phyloP scores from a whole-genome alignment of 345 rosid species.

The Raphanus raphanistrum region DNA sequence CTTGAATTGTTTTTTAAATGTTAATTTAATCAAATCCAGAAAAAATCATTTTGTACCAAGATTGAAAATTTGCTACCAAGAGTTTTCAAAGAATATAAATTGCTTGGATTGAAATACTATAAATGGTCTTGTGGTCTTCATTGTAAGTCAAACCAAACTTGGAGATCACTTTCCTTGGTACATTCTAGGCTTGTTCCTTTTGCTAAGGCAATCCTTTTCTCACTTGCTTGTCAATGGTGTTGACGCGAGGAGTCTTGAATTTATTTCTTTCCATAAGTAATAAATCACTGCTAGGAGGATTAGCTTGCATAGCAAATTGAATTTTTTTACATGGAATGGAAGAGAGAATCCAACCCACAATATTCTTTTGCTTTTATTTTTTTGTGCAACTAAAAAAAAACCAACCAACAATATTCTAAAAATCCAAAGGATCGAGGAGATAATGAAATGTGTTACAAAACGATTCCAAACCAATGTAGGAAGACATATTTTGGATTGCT shows the following conservation, averaged over 20 bases:
- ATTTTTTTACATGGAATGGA: neutral
- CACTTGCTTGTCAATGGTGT: neutral
- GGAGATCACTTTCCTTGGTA: neutral
- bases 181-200: neutral
- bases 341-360: neutral
- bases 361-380: too few species aligned
- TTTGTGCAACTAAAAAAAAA: neutral
- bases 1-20: neutral
- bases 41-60: neutral
- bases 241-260: neutral
- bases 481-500: neutral
- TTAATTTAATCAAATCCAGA: too few species aligned
- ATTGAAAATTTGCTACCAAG: neutral
- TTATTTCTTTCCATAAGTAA: neutral
- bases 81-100: neutral
- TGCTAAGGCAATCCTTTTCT: neutral
- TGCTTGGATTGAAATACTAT: too few species aligned
- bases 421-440: neutral
- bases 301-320: neutral
- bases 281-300: neutral
- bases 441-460: neutral
- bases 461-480: neutral
- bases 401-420: neutral
- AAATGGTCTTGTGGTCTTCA: neutral
- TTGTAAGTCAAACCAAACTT: neutral